phyloP scores from a whole-genome alignment of 2,329 filamentous ascomycete genomes.

The Trichoderma sp. region DNA sequence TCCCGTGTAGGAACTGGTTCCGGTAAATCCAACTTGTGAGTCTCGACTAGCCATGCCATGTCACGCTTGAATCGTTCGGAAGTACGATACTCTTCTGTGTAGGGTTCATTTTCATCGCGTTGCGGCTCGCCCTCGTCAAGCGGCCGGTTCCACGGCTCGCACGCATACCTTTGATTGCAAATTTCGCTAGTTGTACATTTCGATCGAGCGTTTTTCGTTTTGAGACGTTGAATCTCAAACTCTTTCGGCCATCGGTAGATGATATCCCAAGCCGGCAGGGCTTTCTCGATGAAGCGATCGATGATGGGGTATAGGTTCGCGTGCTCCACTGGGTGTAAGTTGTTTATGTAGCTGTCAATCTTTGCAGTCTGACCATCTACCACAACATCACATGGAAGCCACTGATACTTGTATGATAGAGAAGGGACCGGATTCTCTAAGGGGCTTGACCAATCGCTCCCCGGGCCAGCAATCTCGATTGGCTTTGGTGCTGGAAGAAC shows the following conservation, averaged over 20 bases:
- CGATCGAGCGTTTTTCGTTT: slow-evolving; percentile 1
- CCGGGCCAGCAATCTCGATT: neutral
- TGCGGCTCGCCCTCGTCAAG: slow-evolving; percentile 27
- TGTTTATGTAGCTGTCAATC: slow-evolving; percentile 53
- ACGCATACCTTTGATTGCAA: slow-evolving; percentile 22
- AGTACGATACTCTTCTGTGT: slow-evolving; percentile 19
- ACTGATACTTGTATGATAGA: slow-evolving; percentile 38
- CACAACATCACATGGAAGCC: slow-evolving; percentile 51
- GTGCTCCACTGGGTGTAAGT: slow-evolving; percentile 43
- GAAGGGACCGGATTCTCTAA: neutral
- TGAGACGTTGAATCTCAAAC: slow-evolving; percentile 29
- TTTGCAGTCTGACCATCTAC: slow-evolving; percentile 36
- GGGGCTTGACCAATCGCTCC: neutral
- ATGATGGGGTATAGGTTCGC: slow-evolving; percentile 2
- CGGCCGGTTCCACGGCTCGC: slow-evolving; percentile 25
- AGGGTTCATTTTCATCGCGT: slow-evolving; percentile 22
- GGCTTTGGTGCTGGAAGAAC: slow-evolving; percentile 24
- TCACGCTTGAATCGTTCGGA: slow-evolving; percentile 28
- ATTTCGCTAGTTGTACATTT: slow-evolving; percentile 24
- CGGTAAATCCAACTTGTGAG: slow-evolving; percentile 26
- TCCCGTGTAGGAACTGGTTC: slow-evolving; percentile 14
- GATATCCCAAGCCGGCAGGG: slow-evolving; percentile 13
- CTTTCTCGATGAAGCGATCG: slow-evolving; percentile 5
- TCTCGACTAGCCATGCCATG: slow-evolving; percentile 29
- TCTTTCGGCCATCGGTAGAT: slow-evolving; percentile 21